These are phyloP conservation scores for Vanderwaltozyma tropicalis DNA, from an alignment of 805 yeast genomes.

Conservation along the genomic window DNA sequence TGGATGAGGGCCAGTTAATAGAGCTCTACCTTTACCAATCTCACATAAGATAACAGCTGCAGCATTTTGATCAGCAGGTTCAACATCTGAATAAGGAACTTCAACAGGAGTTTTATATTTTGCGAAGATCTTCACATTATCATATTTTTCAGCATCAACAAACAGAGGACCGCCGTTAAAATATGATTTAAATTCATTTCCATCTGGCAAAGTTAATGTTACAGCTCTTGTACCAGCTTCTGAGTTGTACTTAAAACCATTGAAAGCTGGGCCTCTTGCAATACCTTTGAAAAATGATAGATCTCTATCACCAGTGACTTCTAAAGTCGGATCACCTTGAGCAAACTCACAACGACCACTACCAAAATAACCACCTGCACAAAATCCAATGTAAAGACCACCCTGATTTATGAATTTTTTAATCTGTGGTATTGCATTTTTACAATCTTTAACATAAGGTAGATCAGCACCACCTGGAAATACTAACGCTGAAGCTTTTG, in stretches of 20 bases:
- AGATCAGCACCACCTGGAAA: slow-evolving; percentile 97
- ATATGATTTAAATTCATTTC: slow-evolving; percentile 33
- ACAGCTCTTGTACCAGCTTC: slow-evolving; percentile 68
- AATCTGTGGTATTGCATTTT: slow-evolving; percentile 54
- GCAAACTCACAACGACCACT: slow-evolving; percentile 74
- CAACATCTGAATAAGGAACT: slow-evolving; percentile 31
- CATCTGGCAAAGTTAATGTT: slow-evolving; percentile 32
- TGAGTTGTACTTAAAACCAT: slow-evolving; percentile 70
- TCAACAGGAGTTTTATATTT: slow-evolving; percentile 47
- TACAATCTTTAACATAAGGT: slow-evolving; percentile 66
- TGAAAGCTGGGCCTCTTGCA: slow-evolving; percentile 69
- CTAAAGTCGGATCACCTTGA: slow-evolving; percentile 56
- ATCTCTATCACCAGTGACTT: slow-evolving; percentile 81
- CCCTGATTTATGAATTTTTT: slow-evolving; percentile 60
- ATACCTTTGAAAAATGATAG: slow-evolving; percentile 72
- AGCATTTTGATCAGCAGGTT: slow-evolving; percentile 19
- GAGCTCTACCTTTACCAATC: slow-evolving; percentile 59
- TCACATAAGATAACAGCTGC: slow-evolving; percentile 69
- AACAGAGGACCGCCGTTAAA: slow-evolving; percentile 89
- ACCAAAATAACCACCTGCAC: slow-evolving; percentile 93
- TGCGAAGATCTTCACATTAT: slow-evolving; percentile 64
- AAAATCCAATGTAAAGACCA: slow-evolving; percentile 77
- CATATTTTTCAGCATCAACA: slow-evolving; percentile 54
- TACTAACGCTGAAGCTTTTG: slow-evolving; percentile 68
- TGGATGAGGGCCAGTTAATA: slow-evolving; percentile 82